These are phyloP conservation scores for Taxillus chinensis DNA, from an alignment of 164 flowering plant genomes.

Conservation along the genomic window DNA sequence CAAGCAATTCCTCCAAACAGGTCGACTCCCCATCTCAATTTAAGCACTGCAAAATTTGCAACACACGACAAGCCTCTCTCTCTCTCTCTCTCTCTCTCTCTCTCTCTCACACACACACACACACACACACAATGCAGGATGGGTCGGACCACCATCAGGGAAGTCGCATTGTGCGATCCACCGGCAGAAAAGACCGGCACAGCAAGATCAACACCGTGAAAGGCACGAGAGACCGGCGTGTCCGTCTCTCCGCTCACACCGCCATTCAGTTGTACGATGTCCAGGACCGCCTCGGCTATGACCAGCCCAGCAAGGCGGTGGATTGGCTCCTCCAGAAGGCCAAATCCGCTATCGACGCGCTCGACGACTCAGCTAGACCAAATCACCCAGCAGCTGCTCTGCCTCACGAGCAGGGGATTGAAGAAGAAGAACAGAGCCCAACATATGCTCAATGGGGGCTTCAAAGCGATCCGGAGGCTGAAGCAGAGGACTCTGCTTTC, in stretches of 20 bases:
- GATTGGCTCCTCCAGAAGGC: slow-evolving; percentile 79
- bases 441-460: not conserved
- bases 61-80: too few relatives aligned
- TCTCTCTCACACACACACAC: too few relatives aligned
- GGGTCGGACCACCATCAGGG: slow-evolving; percentile 73
- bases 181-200: slow-evolving; percentile 69
- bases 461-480: too few relatives aligned
- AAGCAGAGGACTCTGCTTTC: too few relatives aligned
- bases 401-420: slow-evolving; percentile 10
- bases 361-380: slow-evolving; percentile 55
- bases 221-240: slow-evolving; percentile 63
- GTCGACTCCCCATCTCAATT: too few relatives aligned
- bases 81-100: too few relatives aligned
- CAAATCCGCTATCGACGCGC: slow-evolving; percentile 59
- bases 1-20: too few relatives aligned
- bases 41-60: too few relatives aligned
- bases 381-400: slow-evolving; percentile 15
- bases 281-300: slow-evolving; percentile 68
- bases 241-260: slow-evolving; percentile 57
- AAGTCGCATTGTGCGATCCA: slow-evolving; percentile 63
- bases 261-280: slow-evolving; percentile 79
- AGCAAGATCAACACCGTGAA: slow-evolving; percentile 74
- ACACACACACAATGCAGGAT: slow-evolving; percentile 11
- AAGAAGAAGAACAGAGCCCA: not conserved
- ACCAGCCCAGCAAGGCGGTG: slow-evolving; percentile 72